Evolutionary conservation across 2,329 filamentous ascomycete genomes (phyloP).

Genomic region (Epichloe festucae): DNA sequence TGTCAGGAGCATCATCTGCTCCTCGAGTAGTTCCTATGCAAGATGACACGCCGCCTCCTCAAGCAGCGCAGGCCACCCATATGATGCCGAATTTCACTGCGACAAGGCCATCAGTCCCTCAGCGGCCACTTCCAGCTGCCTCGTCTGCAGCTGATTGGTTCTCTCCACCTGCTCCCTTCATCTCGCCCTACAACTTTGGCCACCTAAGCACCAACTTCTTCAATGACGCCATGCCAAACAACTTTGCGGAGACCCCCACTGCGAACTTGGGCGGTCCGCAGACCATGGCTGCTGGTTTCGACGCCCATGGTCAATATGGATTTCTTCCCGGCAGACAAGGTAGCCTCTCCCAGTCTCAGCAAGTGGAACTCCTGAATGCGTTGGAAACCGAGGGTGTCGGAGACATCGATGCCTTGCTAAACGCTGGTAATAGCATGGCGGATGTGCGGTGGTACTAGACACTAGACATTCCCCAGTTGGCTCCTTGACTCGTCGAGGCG

Average conservation of each 20-base stretch:
- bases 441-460: slow-evolving; percentile 21
- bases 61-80: slow-evolving; percentile 9
- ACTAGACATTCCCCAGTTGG: not conserved
- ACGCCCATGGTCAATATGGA: slow-evolving; percentile 13
- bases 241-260: slow-evolving; percentile 17
- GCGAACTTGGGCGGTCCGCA: slow-evolving; percentile 20
- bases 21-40: slow-evolving; percentile 12
- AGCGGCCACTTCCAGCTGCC: slow-evolving; percentile 30
- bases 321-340: slow-evolving; percentile 43
- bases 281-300: slow-evolving; percentile 14
- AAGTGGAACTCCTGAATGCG: slow-evolving; percentile 69
- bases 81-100: slow-evolving; percentile 11
- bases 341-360: slow-evolving; percentile 66
- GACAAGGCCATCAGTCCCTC: slow-evolving; percentile 23
- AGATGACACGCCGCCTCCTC: slow-evolving; percentile 18
- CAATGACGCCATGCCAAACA: slow-evolving; percentile 21
- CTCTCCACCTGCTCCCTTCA: slow-evolving; percentile 36
- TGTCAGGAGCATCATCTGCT: slow-evolving; percentile 17
- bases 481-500: no score
- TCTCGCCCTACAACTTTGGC: slow-evolving; percentile 38
- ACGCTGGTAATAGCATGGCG: slow-evolving; percentile 18
- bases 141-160: slow-evolving; percentile 39
- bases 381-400: slow-evolving; percentile 56
- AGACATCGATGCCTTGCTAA: slow-evolving; percentile 49
- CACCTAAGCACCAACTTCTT: slow-evolving; percentile 30